Conservation (phyloP, 139 green algal species). For the Chlamydomonas sphaeroides region DNA sequence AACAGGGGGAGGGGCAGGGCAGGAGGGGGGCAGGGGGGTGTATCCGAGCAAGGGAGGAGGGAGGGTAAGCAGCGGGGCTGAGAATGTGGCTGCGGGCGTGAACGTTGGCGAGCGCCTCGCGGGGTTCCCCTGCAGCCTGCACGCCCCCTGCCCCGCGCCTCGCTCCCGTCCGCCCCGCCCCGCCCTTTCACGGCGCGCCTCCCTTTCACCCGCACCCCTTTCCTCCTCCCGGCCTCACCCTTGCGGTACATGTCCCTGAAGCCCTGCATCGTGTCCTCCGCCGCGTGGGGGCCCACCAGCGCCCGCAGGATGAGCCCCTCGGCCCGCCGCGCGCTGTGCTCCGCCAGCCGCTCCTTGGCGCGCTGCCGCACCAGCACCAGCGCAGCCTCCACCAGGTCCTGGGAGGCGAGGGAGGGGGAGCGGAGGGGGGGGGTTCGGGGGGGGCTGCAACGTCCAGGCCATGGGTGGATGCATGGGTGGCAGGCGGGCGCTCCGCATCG, state of each 20-base stretch:
- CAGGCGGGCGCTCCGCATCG: no score
- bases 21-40: neutral
- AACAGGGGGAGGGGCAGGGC: neutral
- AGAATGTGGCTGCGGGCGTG: no score
- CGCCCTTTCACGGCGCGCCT: no score
- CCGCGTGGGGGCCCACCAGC: constrained; percentile 40
- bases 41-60: no score
- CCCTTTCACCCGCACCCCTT: no score
- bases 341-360: constrained; percentile 33
- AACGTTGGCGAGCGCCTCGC: no score
- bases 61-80: no score
- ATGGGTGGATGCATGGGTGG: no score
- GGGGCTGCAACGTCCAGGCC: no score
- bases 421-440: neutral
- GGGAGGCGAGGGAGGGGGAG: neutral
- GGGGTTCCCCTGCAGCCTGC: no score
- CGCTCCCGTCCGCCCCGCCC: no score
- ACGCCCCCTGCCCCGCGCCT: no score
- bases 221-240: neutral
- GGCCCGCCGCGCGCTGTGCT: neutral
- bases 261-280: neutral
- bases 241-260: constrained; percentile 25
- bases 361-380: constrained; percentile 78
- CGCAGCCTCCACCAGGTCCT: constrained; percentile 90
- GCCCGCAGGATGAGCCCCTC: constrained; percentile 47